Conservation (phyloP, 441 rosid species). For the Brassica hybrid region DNA sequence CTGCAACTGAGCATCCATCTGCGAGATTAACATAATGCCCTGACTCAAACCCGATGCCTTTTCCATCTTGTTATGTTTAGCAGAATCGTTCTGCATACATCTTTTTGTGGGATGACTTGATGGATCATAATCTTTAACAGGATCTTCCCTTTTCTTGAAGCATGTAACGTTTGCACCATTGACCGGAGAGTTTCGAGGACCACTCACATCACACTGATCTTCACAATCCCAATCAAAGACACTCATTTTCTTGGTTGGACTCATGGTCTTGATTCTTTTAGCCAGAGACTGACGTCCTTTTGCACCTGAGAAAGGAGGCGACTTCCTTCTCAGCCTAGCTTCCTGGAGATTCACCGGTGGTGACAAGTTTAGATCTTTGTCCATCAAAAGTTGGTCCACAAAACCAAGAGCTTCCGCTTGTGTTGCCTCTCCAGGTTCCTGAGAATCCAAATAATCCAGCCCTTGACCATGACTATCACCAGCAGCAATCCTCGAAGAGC, state of each 20-base stretch:
- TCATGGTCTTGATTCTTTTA: conserved; percentile 12
- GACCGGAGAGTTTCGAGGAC: conserved; percentile 29
- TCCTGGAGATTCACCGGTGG: conserved; percentile 37
- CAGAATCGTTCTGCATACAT: conserved; percentile 12
- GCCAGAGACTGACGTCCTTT: conserved; percentile 49
- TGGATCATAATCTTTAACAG: conserved; percentile 27
- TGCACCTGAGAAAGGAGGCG: conserved; percentile 47
- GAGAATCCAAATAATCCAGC: conserved; percentile 42
- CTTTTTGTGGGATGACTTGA: conserved; percentile 32
- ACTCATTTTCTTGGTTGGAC: conserved; percentile 40
- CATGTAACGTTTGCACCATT: conserved; percentile 28
- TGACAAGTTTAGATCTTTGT: conserved; percentile 43
- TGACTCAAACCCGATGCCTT: conserved; percentile 32
- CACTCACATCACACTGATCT: conserved; percentile 40
- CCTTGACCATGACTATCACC: conserved; percentile 12
- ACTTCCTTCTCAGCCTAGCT: conserved; percentile 37
- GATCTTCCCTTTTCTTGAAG: conserved; percentile 29
- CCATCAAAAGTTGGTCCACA: conserved; percentile 55
- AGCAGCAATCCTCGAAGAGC: not conserved
- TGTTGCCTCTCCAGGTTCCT: conserved; percentile 57
- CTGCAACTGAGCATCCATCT: conserved; percentile 35
- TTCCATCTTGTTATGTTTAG: conserved; percentile 32
- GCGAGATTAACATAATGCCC: conserved; percentile 22
- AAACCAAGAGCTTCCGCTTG: conserved; percentile 68
- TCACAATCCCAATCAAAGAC: conserved; percentile 64